A percentile compares a stretch with the other conserved stretches of the same genome.
These are phyloP conservation scores for Sergeia podlipaevii DNA, from an alignment of 208 protist species.

Conservation along the genomic window DNA sequence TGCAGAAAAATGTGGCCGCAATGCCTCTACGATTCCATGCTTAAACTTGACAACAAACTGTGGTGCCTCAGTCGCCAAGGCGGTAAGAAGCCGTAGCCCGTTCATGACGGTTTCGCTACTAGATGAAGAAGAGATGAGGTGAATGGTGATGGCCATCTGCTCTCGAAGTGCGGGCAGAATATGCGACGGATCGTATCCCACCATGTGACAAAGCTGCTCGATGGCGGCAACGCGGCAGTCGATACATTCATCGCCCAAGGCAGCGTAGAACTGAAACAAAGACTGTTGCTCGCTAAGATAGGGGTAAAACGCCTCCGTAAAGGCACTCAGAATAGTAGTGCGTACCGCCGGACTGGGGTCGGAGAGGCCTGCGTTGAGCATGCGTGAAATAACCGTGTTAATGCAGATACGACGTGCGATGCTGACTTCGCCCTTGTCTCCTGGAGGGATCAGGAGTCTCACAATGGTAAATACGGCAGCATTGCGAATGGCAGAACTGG, in stretches of 20 bases:
- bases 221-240: constrained; percentile 71
- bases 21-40: constrained; percentile 55
- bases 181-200: constrained; percentile 77
- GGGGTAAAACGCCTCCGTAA: constrained; percentile 79
- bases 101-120: constrained; percentile 52
- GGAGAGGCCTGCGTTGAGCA: constrained; percentile 77
- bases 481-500: constrained; percentile 58
- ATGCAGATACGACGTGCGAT: constrained; percentile 84
- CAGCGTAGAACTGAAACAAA: constrained; percentile 64
- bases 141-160: constrained; percentile 63
- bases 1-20: constrained; percentile 48
- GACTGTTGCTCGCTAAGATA: constrained; percentile 85
- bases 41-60: constrained; percentile 78
- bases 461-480: constrained; percentile 81
- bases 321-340: constrained; percentile 61
- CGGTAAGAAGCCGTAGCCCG: constrained; percentile 66
- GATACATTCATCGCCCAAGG: constrained; percentile 80
- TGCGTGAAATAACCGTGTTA: constrained; percentile 76
- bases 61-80: constrained; percentile 61
- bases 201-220: constrained; percentile 79
- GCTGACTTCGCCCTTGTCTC: constrained; percentile 58
- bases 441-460: constrained; percentile 74
- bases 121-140: constrained; percentile 46
- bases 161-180: constrained; percentile 77
- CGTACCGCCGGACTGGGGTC: constrained; percentile 65